Evolutionary conservation across 1,284 basidiomycete species (phyloP).

Genomic region (Dichomitus squalens): DNA sequence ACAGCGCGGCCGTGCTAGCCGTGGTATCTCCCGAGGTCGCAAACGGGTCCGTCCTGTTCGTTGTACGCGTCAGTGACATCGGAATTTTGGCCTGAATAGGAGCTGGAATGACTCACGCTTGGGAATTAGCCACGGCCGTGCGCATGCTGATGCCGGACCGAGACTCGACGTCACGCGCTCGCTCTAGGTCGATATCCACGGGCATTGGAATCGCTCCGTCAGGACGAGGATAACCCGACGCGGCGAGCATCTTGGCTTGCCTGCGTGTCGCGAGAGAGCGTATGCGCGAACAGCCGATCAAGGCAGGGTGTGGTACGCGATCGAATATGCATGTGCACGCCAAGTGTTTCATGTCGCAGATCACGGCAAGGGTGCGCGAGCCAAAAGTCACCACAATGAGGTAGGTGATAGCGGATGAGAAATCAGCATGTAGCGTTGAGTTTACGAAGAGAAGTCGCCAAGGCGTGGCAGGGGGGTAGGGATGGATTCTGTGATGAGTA

Average conservation of each 20-base stretch:
- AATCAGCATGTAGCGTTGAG: neutral
- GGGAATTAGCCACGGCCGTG: too few species aligned
- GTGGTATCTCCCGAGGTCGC: neutral
- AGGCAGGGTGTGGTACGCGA: too few species aligned
- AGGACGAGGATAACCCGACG: neutral
- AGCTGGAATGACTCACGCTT: too few species aligned
- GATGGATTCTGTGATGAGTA: too few species aligned
- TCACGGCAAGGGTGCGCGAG: too few species aligned
- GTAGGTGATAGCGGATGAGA: constrained; percentile 20
- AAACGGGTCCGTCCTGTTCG: neutral
- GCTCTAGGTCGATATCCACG: neutral
- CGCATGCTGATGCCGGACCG: neutral
- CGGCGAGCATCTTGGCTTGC: constrained; percentile 5
- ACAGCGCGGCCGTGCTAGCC: too few species aligned
- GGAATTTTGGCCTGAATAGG: neutral
- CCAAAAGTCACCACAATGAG: neutral
- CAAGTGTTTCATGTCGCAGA: too few species aligned
- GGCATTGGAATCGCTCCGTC: neutral
- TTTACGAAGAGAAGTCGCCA: neutral
- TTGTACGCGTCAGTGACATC: neutral
- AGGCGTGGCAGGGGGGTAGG: too few species aligned
- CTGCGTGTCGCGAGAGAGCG: neutral
- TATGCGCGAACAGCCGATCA: neutral
- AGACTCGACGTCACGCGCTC: neutral
- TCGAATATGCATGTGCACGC: too few species aligned